phyloP scores from a whole-genome alignment of 345 rosid genomes.

The Mallotus nudiflorus region DNA sequence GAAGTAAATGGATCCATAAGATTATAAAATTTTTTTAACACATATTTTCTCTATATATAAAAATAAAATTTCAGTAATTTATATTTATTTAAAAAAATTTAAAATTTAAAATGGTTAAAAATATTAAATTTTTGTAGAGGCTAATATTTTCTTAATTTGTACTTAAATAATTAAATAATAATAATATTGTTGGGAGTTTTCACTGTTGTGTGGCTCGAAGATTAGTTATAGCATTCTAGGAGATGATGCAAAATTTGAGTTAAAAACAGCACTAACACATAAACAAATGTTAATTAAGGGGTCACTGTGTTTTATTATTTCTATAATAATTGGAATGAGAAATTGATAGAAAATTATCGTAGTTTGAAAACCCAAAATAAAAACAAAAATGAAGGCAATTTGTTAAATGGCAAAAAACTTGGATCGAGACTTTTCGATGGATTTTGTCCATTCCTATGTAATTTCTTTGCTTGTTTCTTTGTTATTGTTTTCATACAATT shows the following conservation, averaged over 20 bases:
- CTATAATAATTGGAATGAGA: conserved; percentile 1
- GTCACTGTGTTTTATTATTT: too few relatives aligned
- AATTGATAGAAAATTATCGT: conserved; percentile 25
- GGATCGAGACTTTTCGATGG: conserved; percentile 8
- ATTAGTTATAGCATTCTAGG: conserved; percentile 15
- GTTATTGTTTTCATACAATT: too few relatives aligned
- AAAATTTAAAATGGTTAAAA: too few relatives aligned
- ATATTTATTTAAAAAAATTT: too few relatives aligned
- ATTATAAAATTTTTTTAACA: too few relatives aligned
- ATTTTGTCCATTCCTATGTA: conserved; percentile 42
- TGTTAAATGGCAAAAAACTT: background rate
- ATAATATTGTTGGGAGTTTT: conserved; percentile 13
- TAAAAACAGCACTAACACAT: background rate
- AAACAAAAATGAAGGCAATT: conserved; percentile 15
- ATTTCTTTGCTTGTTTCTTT: conserved; percentile 32
- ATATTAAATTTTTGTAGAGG: too few relatives aligned
- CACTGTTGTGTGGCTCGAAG: conserved; percentile 35
- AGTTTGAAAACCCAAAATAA: conserved; percentile 15
- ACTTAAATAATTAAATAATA: background rate
- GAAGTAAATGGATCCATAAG: too few relatives aligned
- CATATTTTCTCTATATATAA: too few relatives aligned
- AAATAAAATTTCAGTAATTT: too few relatives aligned
- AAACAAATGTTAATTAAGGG: too few relatives aligned
- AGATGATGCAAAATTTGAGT: conserved; percentile 26
- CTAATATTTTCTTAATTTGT: too few relatives aligned